These are phyloP conservation scores for Magnusiomyces magnusii DNA, from an alignment of 1,139 yeast genomes.

Conservation along the genomic window DNA sequence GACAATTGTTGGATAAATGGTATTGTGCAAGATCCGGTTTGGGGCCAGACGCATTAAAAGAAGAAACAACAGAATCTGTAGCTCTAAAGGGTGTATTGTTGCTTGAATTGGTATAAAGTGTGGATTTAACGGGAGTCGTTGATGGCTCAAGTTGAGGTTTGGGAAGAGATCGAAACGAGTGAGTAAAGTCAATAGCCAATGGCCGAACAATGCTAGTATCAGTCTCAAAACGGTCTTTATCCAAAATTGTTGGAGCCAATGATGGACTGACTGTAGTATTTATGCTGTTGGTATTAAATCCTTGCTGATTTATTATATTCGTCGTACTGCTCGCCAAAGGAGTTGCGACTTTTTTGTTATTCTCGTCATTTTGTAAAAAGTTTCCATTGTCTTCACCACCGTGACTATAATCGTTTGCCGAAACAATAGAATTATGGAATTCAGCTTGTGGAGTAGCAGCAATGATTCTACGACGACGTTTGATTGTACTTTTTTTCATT, in stretches of 20 bases:
- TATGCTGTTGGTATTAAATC: too few relatives aligned
- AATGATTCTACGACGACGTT: slow-evolving; percentile 53
- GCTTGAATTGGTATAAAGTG: background rate
- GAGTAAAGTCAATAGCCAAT: slow-evolving; percentile 31
- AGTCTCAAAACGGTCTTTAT: background rate
- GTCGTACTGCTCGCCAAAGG: background rate
- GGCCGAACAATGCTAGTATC: slow-evolving; percentile 8
- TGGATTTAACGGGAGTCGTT: too few relatives aligned
- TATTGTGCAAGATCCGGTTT: background rate
- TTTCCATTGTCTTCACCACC: slow-evolving; percentile 5
- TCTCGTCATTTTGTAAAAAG: slow-evolving; percentile 5
- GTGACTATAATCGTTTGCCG: slow-evolving; percentile 5
- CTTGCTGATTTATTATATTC: background rate
- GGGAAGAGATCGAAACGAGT: slow-evolving; percentile 22
- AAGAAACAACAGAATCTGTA: background rate
- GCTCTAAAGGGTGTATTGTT: background rate
- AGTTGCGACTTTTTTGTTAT: background rate
- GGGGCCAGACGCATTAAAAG: background rate
- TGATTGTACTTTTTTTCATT: slow-evolving; percentile 65
- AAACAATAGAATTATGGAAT: slow-evolving; percentile 1
- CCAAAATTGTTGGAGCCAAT: background rate
- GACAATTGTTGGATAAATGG: background rate
- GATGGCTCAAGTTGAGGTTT: too few relatives aligned
- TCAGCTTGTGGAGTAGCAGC: slow-evolving; percentile 11
- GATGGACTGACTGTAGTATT: background rate